Evolutionary conservation across 371 early-diverging fungal genomes (phyloP).

Genomic region (Mortierella sp.): DNA sequence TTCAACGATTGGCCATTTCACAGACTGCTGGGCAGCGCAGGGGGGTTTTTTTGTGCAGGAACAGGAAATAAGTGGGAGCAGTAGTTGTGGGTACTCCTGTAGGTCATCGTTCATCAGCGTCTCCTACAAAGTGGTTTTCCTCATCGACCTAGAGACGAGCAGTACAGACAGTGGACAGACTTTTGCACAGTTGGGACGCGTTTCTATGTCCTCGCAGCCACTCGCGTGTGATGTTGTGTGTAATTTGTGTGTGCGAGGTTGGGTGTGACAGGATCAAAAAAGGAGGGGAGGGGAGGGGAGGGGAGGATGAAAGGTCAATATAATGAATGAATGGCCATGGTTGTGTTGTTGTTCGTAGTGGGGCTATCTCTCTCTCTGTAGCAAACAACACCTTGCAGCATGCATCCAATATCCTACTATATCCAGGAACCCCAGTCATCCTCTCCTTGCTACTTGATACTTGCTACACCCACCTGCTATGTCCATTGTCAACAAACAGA

Average conservation of each 20-base stretch:
- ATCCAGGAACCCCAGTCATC: background rate
- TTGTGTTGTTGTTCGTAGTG: background rate
- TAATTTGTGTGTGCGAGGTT: background rate
- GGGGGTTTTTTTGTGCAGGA: background rate
- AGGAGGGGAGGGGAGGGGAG: background rate
- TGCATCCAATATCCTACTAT: background rate
- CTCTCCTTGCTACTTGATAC: background rate
- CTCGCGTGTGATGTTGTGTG: background rate
- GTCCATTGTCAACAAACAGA: background rate
- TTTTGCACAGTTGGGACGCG: background rate
- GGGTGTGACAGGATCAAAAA: slow-evolving; percentile 9
- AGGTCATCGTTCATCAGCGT: background rate
- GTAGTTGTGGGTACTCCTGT: background rate
- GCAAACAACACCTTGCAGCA: slow-evolving; percentile 3
- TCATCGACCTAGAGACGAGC: background rate
- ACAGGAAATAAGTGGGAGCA: background rate
- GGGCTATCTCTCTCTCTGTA: background rate
- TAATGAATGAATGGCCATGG: background rate
- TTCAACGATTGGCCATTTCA: background rate
- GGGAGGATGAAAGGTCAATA: background rate
- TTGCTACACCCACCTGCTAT: background rate
- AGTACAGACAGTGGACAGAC: background rate
- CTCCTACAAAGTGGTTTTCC: background rate
- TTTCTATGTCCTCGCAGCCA: background rate
- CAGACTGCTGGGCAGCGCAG: background rate